A percentile compares a stretch with the other conserved stretches of the same genome.
Conservation (phyloP, 169 alveolate genomes). For the Blepharisma undulans region DNA sequence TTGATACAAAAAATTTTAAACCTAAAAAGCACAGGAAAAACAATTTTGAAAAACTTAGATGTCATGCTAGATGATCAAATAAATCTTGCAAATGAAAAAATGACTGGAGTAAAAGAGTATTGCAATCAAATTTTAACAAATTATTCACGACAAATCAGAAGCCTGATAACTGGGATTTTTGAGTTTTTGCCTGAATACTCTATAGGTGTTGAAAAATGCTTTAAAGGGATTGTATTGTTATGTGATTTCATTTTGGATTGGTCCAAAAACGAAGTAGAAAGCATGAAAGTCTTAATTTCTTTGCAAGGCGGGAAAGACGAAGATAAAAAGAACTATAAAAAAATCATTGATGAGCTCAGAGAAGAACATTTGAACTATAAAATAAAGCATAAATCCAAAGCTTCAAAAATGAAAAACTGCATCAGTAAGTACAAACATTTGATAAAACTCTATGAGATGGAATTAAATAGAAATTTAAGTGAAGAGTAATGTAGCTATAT, state of each 20-base stretch:
- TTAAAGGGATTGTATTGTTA: background rate
- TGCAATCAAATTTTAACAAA: background rate
- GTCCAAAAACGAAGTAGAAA: background rate
- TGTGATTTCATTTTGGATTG: background rate
- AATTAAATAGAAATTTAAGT: background rate
- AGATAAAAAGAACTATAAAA: background rate
- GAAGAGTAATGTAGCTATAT: too few relatives aligned
- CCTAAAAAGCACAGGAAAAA: background rate
- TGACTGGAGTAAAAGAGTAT: background rate
- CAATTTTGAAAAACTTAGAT: background rate
- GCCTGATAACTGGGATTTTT: background rate
- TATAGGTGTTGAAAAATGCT: background rate
- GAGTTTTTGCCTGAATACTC: background rate
- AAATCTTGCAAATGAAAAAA: background rate
- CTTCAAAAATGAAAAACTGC: background rate
- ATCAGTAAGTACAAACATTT: background rate
- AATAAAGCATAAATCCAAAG: too few relatives aligned
- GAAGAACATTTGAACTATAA: background rate
- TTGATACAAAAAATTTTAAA: too few relatives aligned
- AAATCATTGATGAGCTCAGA: background rate
- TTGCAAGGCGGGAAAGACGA: background rate
- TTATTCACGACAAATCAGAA: background rate
- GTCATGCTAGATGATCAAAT: background rate
- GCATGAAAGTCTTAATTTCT: background rate
- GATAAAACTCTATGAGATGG: background rate